A percentile compares a stretch with the other conserved stretches of the same genome.
Evolutionary conservation across 2,329 filamentous ascomycete genomes (phyloP).

Genomic region (Sarocladium brachiariae): DNA sequence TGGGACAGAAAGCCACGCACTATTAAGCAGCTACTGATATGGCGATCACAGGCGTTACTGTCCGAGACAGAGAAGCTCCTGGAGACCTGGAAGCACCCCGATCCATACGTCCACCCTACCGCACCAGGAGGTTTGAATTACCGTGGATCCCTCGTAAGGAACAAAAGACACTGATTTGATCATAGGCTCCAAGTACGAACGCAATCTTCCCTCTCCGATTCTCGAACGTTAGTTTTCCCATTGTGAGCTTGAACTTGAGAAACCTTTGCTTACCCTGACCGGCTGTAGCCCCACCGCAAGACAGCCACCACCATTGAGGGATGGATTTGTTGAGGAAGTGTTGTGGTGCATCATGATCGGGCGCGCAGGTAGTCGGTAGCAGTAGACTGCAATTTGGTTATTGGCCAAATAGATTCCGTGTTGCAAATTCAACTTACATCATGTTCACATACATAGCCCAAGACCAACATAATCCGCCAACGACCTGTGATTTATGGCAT

Average conservation of each 20-base stretch:
- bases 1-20: neutral
- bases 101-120: slow-evolving; percentile 83
- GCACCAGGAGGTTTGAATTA: slow-evolving; percentile 76
- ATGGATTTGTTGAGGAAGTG: neutral
- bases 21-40: neutral
- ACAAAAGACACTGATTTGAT: slow-evolving; percentile 12
- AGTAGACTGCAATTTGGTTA: neutral
- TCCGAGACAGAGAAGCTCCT: slow-evolving; percentile 83
- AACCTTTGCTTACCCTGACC: no score
- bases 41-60: slow-evolving; percentile 59
- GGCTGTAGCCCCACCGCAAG: slow-evolving; percentile 4
- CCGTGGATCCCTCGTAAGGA: neutral
- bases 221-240: slow-evolving; percentile 63
- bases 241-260: no score
- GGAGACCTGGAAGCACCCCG: slow-evolving; percentile 94
- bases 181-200: slow-evolving; percentile 88
- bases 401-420: neutral
- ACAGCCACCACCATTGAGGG: slow-evolving; percentile 3
- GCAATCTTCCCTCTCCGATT: slow-evolving; percentile 76
- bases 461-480: no score
- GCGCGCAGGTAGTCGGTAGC: no score
- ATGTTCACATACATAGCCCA: no score
- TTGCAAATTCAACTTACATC: neutral
- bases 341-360: neutral
- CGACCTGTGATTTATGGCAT: no score